Percentiles rank a stretch among this genome's conserved stretches.
Evolutionary conservation across 1,284 basidiomycete genomes (phyloP).

Genomic region (Marasmius oreades): DNA sequence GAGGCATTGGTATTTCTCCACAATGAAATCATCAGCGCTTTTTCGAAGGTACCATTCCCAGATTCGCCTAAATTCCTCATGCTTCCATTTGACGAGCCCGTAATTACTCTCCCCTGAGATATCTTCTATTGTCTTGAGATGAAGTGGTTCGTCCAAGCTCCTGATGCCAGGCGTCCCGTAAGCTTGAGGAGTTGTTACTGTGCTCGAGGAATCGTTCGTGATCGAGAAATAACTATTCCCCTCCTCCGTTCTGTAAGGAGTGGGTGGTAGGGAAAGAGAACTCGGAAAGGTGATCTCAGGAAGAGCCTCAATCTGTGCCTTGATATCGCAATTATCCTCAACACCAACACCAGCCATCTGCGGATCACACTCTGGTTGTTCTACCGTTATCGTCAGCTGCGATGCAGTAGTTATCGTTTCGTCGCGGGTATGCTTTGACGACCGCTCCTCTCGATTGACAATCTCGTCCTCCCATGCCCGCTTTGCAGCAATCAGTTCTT

Average conservation of each 20-base stretch:
- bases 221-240: constrained; percentile 38
- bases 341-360: constrained; percentile 13
- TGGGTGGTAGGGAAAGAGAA: constrained; percentile 37
- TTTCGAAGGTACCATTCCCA: constrained; percentile 92
- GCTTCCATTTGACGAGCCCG: constrained; percentile 69
- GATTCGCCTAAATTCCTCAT: constrained; percentile 80
- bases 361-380: constrained; percentile 1
- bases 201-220: neutral
- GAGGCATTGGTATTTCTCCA: constrained; percentile 93
- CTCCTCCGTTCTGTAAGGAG: constrained; percentile 26
- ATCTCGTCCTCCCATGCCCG: constrained; percentile 82
- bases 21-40: constrained; percentile 80
- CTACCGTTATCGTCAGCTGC: constrained; percentile 15
- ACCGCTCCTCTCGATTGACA: constrained; percentile 72
- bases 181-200: constrained; percentile 2
- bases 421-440: constrained; percentile 39
- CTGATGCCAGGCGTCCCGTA: constrained; percentile 12
- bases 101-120: constrained; percentile 73
- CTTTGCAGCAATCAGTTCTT: constrained; percentile 64
- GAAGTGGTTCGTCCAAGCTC: constrained; percentile 31
- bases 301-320: constrained; percentile 69
- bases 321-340: constrained; percentile 49
- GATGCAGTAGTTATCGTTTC: constrained; percentile 33
- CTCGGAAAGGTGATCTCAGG: constrained; percentile 43
- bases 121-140: constrained; percentile 49